Evolutionary conservation across 306 rosid genomes (phyloP), one percentile per base, ranked within the genome.

Genomic region (Crotalaria pallida): DNA sequence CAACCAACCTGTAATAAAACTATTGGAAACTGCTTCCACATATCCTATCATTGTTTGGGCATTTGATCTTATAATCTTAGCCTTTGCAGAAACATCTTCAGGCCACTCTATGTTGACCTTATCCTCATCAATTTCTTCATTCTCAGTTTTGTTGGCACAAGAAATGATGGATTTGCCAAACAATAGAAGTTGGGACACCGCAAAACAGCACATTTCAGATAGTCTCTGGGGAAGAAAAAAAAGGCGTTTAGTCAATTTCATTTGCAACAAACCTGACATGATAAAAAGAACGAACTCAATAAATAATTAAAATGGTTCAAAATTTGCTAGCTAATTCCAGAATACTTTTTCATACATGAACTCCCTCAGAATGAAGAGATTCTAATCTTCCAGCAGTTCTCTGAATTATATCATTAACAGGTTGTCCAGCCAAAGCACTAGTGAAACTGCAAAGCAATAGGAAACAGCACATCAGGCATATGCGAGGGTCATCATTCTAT

Each of bases 351-450:
- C 87, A 36, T 89, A 94, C 99, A 87, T 94, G 99, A 83, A 86
- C 89, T 26, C 99, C 99, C 90, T 91, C 96, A 0, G 97, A 94
- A 77, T 91, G 99, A 69, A 94, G 89, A 19, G 96, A 84, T 80
- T 94, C 99, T 69, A 94, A 50, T 84, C 97, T 80, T 79, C 92
- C 85, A 21, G 89, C 38, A 43, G 95, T 91, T 86, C 92, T 88
- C 76, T 87, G 96, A 69, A 89, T 77, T 78, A 94, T 86, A 78
- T 95, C 99, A 56, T 81, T 84, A 58, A 78, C 92, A 72, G 92
- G 82, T 65, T 77, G 83, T 49, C 97, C 99, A 18, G 86, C 64
- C 78, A 95, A 77, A n/a, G 92, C 79, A 73, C 84, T 85, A 0
- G 95, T 84, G 73, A 90, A 94, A 73, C 99, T 94, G 89, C 78